Evolutionary conservation across 805 yeast species (phyloP).

Genomic region (Maudiozyma turicensis): DNA sequence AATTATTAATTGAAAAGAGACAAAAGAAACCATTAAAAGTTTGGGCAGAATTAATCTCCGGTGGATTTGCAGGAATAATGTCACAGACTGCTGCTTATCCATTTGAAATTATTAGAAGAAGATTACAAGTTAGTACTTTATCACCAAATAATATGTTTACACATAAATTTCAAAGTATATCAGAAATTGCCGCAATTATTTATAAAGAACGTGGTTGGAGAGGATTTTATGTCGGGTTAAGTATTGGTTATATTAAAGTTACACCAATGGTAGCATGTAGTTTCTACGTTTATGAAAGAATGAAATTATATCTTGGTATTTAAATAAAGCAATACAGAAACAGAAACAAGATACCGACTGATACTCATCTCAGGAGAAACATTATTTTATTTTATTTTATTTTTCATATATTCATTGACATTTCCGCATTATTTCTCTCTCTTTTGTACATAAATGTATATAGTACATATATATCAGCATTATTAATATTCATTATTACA

Average conservation of each 20-base stretch:
- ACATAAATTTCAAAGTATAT: slow-evolving; percentile 26
- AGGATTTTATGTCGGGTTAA: slow-evolving; percentile 90
- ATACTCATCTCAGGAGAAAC: too few species aligned
- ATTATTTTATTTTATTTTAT: too few species aligned
- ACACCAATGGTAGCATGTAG: slow-evolving; percentile 97
- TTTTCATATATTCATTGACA: background rate
- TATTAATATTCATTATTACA: background rate
- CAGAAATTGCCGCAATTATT: slow-evolving; percentile 40
- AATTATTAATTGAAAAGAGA: slow-evolving; percentile 7
- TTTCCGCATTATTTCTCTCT: background rate
- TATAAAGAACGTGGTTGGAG: slow-evolving; percentile 65
- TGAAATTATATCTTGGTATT: slow-evolving; percentile 62
- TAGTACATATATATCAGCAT: background rate
- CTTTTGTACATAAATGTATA: background rate
- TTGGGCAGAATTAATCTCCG: slow-evolving; percentile 90
- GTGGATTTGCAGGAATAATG: slow-evolving; percentile 91
- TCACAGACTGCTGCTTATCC: slow-evolving; percentile 97
- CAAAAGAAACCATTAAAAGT: slow-evolving; percentile 60
- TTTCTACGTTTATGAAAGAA: slow-evolving; percentile 85
- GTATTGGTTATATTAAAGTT: slow-evolving; percentile 91
- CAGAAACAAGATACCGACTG: too few species aligned
- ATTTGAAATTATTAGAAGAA: slow-evolving; percentile 84
- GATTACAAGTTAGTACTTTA: slow-evolving; percentile 92
- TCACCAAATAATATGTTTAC: slow-evolving; percentile 44
- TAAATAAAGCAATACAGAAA: background rate